Evolutionary conservation across 2,329 filamentous ascomycete species (phyloP).

Genomic region (Akanthomyces dipterigenus): DNA sequence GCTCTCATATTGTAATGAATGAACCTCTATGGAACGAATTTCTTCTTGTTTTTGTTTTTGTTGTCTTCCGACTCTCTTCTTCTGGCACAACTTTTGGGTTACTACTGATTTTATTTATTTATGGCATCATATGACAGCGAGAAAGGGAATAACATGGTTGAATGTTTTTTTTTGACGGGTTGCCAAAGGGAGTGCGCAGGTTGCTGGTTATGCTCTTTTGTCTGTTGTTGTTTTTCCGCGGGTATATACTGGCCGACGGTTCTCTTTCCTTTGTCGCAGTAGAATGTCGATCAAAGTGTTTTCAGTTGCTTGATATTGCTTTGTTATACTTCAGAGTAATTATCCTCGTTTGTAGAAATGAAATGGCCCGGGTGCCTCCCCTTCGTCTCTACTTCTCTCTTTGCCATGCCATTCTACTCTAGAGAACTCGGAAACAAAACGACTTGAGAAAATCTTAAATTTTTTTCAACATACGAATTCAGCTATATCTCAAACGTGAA

Average conservation of each 20-base stretch:
- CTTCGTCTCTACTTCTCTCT: neutral
- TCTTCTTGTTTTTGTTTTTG: constrained; percentile 24
- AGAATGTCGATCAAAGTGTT: neutral
- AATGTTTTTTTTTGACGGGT: constrained; percentile 11
- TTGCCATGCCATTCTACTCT: neutral
- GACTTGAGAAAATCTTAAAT: too few relatives aligned
- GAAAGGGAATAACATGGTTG: neutral
- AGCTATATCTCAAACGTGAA: neutral
- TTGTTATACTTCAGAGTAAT: constrained; percentile 11
- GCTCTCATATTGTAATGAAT: constrained; percentile 30
- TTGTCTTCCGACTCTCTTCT: neutral
- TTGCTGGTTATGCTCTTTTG: constrained; percentile 1
- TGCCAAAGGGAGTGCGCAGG: constrained; percentile 10
- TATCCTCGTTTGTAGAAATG: constrained; percentile 10
- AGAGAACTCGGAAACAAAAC: too few relatives aligned
- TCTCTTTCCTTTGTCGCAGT: neutral
- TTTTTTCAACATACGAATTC: too few relatives aligned
- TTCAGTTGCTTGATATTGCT: neutral
- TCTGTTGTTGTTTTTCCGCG: constrained; percentile 4
- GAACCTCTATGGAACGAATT: constrained; percentile 29
- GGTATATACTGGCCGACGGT: neutral
- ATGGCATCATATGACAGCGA: constrained; percentile 8
- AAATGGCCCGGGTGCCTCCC: neutral
- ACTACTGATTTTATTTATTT: neutral
- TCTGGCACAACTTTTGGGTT: constrained; percentile 2